Evolutionary conservation across 2,329 filamentous ascomycete genomes (phyloP), one percentile per base, ranked within the genome.

Genomic region (Claviceps citrina): DNA sequence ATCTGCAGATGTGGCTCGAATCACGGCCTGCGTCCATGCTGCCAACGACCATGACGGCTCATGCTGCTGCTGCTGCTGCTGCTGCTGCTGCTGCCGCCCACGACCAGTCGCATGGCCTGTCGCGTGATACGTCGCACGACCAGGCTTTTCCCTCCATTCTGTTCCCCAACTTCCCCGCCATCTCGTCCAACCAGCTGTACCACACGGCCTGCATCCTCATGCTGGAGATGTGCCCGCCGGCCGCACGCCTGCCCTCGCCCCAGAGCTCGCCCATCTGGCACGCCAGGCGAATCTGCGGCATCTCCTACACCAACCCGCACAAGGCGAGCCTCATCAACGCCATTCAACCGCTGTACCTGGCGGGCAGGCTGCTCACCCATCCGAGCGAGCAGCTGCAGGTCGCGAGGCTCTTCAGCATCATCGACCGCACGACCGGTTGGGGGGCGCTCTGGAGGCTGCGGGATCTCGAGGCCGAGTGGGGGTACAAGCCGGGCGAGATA

Each of bases 171-270:
- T 65, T 61, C 55, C 64, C 65, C 0, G 67, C 67, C 3, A 70
- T 71, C 2, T 70, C 67, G 0, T 63, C 65, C 1, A 71, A 70
- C 39, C 68, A 71, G 38, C 54, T 70, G 0, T 71, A 70, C 25
- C 68, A 72, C 39, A 66, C 68, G 0, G 60, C 66, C 4, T 67
- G 63, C 39, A 62, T 72, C 2, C 47, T 40, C 10, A 40, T 40
- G 38, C 26, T 40, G 12, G 63, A 67, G 31, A 60, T 61, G 38
- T 59, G 56, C 19, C 61, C 65, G 13, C 38, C 54, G 27, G 33
- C 46, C 10, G 53, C 46, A 26, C n/a, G 39, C n/a, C 38, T 49
- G 4, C 45, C 53, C 5, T 44, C 44, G 64, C 19, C 59, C 8
- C 39, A 40, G 7, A 24, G 32, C 39, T 36, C 32, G 6, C 26